phyloP scores from a whole-genome alignment of 176 grass and related monocot species.

The Pontederia paniculata region DNA sequence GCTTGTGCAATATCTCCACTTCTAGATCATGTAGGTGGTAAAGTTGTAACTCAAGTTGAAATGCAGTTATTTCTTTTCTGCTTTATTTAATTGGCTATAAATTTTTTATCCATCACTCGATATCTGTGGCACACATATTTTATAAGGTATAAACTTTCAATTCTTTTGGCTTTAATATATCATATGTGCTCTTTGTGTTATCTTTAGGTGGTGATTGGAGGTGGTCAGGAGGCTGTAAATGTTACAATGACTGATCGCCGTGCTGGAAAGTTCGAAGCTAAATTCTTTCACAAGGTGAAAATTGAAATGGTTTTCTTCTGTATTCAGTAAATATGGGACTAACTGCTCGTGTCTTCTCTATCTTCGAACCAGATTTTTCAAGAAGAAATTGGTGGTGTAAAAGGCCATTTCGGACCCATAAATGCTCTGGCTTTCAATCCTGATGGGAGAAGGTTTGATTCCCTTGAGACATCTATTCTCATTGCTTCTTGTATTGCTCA shows the following conservation, averaged over 20 bases:
- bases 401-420: constrained; percentile 91
- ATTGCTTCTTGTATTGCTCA: too few species aligned
- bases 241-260: constrained; percentile 67
- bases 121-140: too few species aligned
- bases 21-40: constrained; percentile 57
- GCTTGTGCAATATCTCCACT: constrained; percentile 84
- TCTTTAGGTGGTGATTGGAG: constrained; percentile 75
- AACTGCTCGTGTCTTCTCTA: neutral
- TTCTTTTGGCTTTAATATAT: neutral
- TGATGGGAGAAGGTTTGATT: constrained; percentile 70
- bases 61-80: too few species aligned
- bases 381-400: constrained; percentile 94
- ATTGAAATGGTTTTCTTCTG: neutral
- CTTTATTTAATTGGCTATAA: too few species aligned
- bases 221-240: constrained; percentile 70
- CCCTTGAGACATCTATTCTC: neutral
- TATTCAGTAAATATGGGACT: neutral
- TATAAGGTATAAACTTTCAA: too few species aligned
- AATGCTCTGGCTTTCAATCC: constrained; percentile 85
- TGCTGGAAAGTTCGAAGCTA: constrained; percentile 91
- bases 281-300: constrained; percentile 75
- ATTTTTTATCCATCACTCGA: too few species aligned
- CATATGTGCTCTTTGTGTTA: neutral
- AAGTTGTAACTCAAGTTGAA: neutral
- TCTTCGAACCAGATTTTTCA: constrained; percentile 47